Evolutionary conservation across 257 asterid genomes (phyloP).

Genomic region (Catharanthus roseus): DNA sequence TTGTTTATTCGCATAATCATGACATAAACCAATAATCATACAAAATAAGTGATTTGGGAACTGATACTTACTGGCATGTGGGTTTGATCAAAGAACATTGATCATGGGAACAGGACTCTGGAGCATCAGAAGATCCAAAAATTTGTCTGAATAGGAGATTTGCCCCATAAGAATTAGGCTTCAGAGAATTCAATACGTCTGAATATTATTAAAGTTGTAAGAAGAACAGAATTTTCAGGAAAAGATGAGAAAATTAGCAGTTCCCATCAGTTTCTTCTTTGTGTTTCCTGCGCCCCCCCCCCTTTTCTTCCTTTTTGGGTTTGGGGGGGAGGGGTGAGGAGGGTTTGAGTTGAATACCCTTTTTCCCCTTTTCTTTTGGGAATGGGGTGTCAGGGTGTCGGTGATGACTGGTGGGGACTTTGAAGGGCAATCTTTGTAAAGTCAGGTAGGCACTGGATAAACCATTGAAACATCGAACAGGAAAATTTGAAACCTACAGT

Average conservation of each 20-base stretch:
- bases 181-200: conserved; percentile 66
- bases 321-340: background rate
- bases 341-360: too few relatives aligned
- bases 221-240: conserved; percentile 9
- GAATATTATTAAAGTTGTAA: conserved; percentile 38
- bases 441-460: background rate
- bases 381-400: background rate
- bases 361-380: background rate
- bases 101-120: conserved; percentile 34
- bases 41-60: conserved; percentile 10
- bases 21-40: background rate
- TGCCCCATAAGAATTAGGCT: conserved; percentile 66
- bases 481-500: background rate
- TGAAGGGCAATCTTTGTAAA: background rate
- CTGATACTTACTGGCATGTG: conserved; percentile 66
- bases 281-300: background rate
- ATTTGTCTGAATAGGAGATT: conserved; percentile 50
- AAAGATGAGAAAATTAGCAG: background rate
- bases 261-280: background rate
- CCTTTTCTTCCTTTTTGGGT: background rate
- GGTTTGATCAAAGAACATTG: conserved; percentile 32
- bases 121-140: conserved; percentile 41
- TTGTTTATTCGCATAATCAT: background rate
- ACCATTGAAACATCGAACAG: background rate
- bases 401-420: background rate